These are phyloP conservation scores for Emiliania huxleyi DNA, from an alignment of 78 protist species.

Conservation along the genomic window DNA sequence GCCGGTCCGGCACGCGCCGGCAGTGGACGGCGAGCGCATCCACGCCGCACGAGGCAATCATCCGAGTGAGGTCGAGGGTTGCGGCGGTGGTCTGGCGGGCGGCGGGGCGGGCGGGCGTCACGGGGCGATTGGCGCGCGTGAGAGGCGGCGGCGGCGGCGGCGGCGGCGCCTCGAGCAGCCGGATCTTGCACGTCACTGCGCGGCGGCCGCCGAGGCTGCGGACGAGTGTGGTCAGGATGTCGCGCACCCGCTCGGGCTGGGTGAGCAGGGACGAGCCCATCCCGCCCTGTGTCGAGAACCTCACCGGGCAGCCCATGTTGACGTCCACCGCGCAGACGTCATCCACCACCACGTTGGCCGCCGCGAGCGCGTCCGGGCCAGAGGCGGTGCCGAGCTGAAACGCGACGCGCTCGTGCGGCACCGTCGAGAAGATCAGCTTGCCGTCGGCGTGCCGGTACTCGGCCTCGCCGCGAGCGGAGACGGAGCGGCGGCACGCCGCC, in stretches of 20 bases:
- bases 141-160: too few relatives aligned
- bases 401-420: neutral
- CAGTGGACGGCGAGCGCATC: slow-evolving; percentile 64
- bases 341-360: slow-evolving; percentile 15
- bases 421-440: neutral
- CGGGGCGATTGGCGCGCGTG: too few relatives aligned
- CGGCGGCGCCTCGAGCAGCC: slow-evolving; percentile 53
- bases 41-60: slow-evolving; percentile 56
- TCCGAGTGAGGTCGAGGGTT: slow-evolving; percentile 22
- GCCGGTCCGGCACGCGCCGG: slow-evolving; percentile 1
- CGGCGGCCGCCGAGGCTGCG: neutral
- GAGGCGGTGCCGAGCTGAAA: slow-evolving; percentile 49
- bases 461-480: neutral
- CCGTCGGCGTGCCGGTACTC: neutral
- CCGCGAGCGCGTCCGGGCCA: slow-evolving; percentile 14
- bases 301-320: slow-evolving; percentile 70
- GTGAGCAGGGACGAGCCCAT: slow-evolving; percentile 7
- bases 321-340: slow-evolving; percentile 78
- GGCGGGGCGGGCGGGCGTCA: too few relatives aligned
- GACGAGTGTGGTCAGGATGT: slow-evolving; percentile 19
- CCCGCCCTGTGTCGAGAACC: slow-evolving; percentile 59
- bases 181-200: slow-evolving; percentile 69
- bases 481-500: neutral
- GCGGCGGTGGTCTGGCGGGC: too few relatives aligned
- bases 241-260: neutral